These are phyloP conservation scores for Colletotrichum theobromicola DNA, from an alignment of 2,329 filamentous ascomycete species.

Conservation along the genomic window DNA sequence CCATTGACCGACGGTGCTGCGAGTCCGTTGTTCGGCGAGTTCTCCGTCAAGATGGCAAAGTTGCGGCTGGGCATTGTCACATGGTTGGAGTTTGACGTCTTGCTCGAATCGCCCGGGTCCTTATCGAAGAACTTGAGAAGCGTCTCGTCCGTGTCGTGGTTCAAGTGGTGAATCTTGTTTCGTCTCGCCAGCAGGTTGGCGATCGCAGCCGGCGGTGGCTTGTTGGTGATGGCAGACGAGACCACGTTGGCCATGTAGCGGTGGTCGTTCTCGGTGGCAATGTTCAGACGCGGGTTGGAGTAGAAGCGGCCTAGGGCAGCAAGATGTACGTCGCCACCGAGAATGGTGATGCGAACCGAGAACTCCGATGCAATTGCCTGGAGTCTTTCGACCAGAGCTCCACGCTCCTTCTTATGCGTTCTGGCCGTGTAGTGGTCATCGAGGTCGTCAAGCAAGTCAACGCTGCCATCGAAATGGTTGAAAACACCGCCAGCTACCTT, in stretches of 20 bases:
- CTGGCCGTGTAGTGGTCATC: conserved; percentile 96
- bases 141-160: conserved; percentile 83
- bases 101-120: conserved; percentile 80
- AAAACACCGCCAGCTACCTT: conserved; percentile 75
- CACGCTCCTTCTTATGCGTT: conserved; percentile 89
- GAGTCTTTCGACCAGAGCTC: conserved; percentile 77
- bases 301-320: conserved; percentile 94
- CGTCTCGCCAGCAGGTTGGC: conserved; percentile 89
- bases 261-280: conserved; percentile 82
- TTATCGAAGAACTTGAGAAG: conserved; percentile 91
- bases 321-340: conserved; percentile 93
- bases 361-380: conserved; percentile 86
- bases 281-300: conserved; percentile 79
- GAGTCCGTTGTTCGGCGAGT: conserved; percentile 64
- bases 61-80: conserved; percentile 94
- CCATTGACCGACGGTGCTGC: conserved; percentile 22
- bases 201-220: conserved; percentile 85
- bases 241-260: conserved; percentile 96
- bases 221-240: conserved; percentile 95
- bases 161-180: conserved; percentile 80
- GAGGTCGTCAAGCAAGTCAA: conserved; percentile 89
- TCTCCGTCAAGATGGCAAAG: conserved; percentile 90
- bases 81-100: conserved; percentile 77
- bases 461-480: conserved; percentile 92
- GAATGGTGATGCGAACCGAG: conserved; percentile 87